Base-by-base conservation (phyloP, 257 asterid genomes). In the Solanum rostratum region DNA sequence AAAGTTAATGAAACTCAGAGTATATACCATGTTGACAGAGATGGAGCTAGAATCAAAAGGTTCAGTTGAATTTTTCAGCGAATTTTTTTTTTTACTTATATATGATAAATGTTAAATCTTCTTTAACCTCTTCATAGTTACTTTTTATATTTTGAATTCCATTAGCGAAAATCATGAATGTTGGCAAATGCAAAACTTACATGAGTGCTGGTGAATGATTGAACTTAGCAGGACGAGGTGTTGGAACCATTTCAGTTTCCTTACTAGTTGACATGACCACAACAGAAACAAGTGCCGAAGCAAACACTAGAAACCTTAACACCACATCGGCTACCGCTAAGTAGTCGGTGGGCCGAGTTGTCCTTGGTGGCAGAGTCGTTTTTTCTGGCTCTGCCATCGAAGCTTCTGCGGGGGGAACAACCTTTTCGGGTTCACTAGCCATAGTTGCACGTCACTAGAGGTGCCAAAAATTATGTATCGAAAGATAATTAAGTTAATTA, bases 171-270 rank as follows among this genome's bases (percentile, higher is more conserved):
- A 55, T 55, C 5, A 0, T 20, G 62, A 7, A 11, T 39, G 39
- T 14, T 12, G 22, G 46, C 57, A 10, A n/a, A 33, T 30, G 15
- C 8, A 15, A 16, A 66, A 87, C 97, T 91, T 89, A 94, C 99
- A 94, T 84, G 88, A 94, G 88, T 45, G 99, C 97, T 6, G 99
- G 96, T 3, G 97, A 94, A 2, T 93, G 73, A n/a, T 10, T 86
- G 87, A 93, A 96, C 82, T 93, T 90, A 4, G 99, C 97, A 12
- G 85, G 0, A 24, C 86, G 54, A 1, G 87, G 94, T 15, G 88
- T 4, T 19, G 59, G 81, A 66, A 84, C 66, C 1, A 65, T 10
- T 79, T 90, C 15, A 0, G 94, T 88, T 84, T 95, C 91, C 60
- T 92, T 89, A 89, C 95, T 88, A 2, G 94, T 91, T 10, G 88